Conservation (phyloP, 2,329 filamentous ascomycete species). For the Fusarium sterilihyphosum region DNA sequence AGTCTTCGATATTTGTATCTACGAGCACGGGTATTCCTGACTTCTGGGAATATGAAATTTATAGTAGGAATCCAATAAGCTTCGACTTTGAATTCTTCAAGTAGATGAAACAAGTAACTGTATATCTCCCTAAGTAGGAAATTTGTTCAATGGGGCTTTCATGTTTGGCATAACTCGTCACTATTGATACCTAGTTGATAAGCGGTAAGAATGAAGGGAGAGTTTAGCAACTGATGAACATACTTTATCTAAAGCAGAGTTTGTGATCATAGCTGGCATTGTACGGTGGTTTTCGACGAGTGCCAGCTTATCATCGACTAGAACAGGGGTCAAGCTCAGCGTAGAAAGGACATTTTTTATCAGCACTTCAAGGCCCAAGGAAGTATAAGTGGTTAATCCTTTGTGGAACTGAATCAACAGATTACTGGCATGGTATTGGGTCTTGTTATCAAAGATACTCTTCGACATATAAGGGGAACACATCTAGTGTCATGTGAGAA, state of each 20-base stretch:
- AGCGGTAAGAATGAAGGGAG: not conserved
- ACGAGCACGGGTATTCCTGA: not conserved
- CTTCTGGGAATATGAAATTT: not conserved
- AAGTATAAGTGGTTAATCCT: not conserved
- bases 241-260: not conserved
- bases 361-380: not conserved
- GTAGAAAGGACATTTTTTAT: not conserved
- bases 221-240: not conserved
- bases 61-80: not conserved
- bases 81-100: not conserved
- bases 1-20: not conserved
- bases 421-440: not conserved
- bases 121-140: not conserved
- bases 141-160: not conserved
- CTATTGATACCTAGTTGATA: not conserved
- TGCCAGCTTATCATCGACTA: not conserved
- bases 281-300: not conserved
- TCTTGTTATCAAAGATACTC: not conserved
- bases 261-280: not conserved
- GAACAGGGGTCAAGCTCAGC: not conserved
- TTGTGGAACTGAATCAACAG: not conserved
- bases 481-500: not conserved
- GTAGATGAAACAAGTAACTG: not conserved
- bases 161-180: not conserved
- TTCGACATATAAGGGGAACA: not conserved